These are phyloP conservation scores for Xylaria sp. DNA, from an alignment of 2,329 filamentous ascomycete genomes.

Conservation along the genomic window DNA sequence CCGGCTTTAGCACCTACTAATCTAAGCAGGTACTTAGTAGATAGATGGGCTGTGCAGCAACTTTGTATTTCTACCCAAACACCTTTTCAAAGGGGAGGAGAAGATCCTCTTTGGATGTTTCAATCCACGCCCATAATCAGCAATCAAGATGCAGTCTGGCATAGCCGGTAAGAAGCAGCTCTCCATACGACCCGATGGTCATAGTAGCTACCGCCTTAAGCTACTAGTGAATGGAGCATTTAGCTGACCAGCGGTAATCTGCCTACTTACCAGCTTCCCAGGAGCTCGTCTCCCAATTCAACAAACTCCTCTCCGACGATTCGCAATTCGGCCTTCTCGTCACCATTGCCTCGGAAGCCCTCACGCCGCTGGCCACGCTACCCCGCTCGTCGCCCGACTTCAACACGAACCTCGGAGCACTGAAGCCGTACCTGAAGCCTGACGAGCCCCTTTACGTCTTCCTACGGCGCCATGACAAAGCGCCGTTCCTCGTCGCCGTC, in stretches of 20 bases:
- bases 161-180: conserved; percentile 68
- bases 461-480: conserved; percentile 71
- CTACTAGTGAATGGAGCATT: too few species aligned
- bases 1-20: background rate
- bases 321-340: conserved; percentile 76
- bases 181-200: background rate
- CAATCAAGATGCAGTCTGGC: conserved; percentile 75
- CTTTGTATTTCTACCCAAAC: background rate
- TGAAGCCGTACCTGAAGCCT: conserved; percentile 71
- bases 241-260: conserved; percentile 8
- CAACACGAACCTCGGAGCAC: conserved; percentile 68
- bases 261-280: conserved; percentile 68
- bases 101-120: conserved; percentile 18
- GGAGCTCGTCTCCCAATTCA: conserved; percentile 81
- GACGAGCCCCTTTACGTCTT: conserved; percentile 78
- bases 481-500: conserved; percentile 72
- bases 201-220: background rate
- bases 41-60: too few species aligned
- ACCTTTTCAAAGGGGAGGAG: conserved; percentile 10
- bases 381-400: conserved; percentile 66
- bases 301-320: conserved; percentile 69
- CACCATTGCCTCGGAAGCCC: conserved; percentile 74
- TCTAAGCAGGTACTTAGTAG: too few species aligned
- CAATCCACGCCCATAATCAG: conserved; percentile 6
- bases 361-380: conserved; percentile 69